These are phyloP conservation scores for Fraxinus nigra DNA, from an alignment of 305 asterid species.

Conservation along the genomic window DNA sequence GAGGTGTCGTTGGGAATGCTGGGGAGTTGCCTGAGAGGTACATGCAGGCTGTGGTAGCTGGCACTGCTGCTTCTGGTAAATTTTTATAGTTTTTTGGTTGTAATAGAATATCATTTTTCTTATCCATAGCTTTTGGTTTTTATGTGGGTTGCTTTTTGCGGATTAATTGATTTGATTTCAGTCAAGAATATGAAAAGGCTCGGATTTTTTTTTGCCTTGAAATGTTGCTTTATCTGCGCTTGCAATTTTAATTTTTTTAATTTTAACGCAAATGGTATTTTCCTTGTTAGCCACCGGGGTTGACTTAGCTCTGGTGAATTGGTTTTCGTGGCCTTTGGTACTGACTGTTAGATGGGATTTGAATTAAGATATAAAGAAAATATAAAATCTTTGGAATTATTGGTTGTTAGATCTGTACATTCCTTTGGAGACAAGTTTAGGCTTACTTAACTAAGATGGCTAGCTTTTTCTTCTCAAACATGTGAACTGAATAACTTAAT, in stretches of 20 bases:
- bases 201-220: background rate
- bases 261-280: background rate
- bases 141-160: slow-evolving; percentile 4
- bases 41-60: slow-evolving; percentile 88
- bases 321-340: background rate
- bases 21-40: slow-evolving; percentile 90
- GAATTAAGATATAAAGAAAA: background rate
- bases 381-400: background rate
- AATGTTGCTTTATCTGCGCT: background rate
- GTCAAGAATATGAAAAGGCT: slow-evolving; percentile 15
- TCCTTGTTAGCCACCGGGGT: background rate
- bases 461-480: background rate
- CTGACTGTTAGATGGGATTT: background rate
- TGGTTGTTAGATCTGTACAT: background rate
- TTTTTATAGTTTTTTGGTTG: background rate
- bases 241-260: background rate
- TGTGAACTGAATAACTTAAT: background rate
- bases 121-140: background rate
- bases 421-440: background rate
- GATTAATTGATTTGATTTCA: slow-evolving; percentile 14
- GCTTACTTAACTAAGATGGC: background rate
- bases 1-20: slow-evolving; percentile 81
- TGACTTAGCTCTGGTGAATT: background rate
- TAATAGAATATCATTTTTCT: background rate
- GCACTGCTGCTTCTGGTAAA: slow-evolving; percentile 92